These are phyloP conservation scores for Collybia nuda DNA, from an alignment of 768 basidiomycete genomes.

Conservation along the genomic window DNA sequence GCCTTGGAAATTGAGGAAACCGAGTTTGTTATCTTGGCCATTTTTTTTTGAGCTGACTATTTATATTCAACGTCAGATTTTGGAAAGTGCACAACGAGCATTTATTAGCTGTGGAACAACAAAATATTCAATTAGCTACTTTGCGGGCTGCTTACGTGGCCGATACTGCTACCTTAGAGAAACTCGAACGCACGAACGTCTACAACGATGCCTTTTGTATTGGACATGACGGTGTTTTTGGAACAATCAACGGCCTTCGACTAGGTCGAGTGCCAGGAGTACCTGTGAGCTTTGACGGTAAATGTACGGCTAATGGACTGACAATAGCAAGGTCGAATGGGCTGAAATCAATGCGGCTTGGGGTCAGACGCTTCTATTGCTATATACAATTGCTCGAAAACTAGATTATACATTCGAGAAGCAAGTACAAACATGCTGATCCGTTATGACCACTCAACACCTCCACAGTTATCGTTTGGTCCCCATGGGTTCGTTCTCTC, in stretches of 20 bases:
- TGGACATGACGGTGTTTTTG: conserved; percentile 92
- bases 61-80: conserved; percentile 50
- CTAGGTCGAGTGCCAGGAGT: conserved; percentile 85
- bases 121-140: conserved; percentile 67
- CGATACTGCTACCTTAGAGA: conserved; percentile 75
- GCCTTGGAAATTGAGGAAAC: conserved; percentile 81
- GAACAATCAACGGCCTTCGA: conserved; percentile 96
- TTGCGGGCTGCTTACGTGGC: conserved; percentile 77
- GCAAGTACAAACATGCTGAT: conserved; percentile 39
- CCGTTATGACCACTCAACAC: background rate
- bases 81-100: conserved; percentile 82
- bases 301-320: conserved; percentile 6
- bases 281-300: conserved; percentile 48
- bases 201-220: conserved; percentile 97
- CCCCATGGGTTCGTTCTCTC: conserved; percentile 94
- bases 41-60: background rate
- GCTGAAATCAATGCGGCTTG: conserved; percentile 98
- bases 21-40: conserved; percentile 55
- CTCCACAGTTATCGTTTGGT: conserved; percentile 76
- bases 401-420: conserved; percentile 85
- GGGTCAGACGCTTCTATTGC: conserved; percentile 91
- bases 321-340: conserved; percentile 81
- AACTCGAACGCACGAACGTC: conserved; percentile 88
- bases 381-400: conserved; percentile 91
- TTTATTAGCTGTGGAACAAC: conserved; percentile 60